Conservation (phyloP, 176 grass and related monocot species). For the Musa beccarii region DNA sequence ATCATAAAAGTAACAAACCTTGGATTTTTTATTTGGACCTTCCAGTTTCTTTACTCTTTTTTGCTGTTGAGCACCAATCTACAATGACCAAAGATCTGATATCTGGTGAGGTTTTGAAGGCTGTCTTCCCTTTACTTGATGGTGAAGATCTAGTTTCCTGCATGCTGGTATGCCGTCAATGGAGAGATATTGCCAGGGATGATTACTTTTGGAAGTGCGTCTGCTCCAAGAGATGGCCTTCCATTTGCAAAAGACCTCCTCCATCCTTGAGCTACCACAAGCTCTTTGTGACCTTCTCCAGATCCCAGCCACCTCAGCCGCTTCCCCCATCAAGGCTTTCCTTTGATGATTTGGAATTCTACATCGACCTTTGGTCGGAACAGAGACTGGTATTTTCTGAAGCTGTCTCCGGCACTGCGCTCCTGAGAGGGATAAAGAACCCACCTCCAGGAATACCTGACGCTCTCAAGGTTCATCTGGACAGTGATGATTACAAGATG, state of each 20-base stretch:
- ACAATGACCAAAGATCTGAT: constrained; percentile 2
- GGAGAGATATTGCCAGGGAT: constrained; percentile 7
- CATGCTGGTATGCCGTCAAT: constrained; percentile 6
- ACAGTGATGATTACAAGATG: constrained; percentile 11
- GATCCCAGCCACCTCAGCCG: background rate
- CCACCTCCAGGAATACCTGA: constrained; percentile 6
- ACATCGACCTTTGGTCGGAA: constrained; percentile 11
- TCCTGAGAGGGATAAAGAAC: constrained; percentile 1
- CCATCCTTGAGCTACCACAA: constrained; percentile 7
- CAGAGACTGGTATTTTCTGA: constrained; percentile 13
- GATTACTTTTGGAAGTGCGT: constrained; percentile 5
- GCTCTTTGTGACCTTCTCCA: constrained; percentile 5
- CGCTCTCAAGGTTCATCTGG: background rate
- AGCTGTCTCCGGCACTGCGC: background rate
- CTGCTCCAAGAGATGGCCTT: constrained; percentile 11
- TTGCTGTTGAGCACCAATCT: background rate
- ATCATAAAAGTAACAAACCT: no score
- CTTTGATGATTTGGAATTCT: constrained; percentile 6
- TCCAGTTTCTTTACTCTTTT: no score
- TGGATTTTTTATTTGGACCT: no score
- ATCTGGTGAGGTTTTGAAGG: constrained; percentile 2
- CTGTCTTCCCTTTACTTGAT: background rate
- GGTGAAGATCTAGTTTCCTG: constrained; percentile 7
- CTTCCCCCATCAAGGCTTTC: constrained; percentile 10
- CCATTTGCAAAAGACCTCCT: constrained; percentile 10